phyloP scores from a whole-genome alignment of 768 basidiomycete species.

The Suillus tomentosus region DNA sequence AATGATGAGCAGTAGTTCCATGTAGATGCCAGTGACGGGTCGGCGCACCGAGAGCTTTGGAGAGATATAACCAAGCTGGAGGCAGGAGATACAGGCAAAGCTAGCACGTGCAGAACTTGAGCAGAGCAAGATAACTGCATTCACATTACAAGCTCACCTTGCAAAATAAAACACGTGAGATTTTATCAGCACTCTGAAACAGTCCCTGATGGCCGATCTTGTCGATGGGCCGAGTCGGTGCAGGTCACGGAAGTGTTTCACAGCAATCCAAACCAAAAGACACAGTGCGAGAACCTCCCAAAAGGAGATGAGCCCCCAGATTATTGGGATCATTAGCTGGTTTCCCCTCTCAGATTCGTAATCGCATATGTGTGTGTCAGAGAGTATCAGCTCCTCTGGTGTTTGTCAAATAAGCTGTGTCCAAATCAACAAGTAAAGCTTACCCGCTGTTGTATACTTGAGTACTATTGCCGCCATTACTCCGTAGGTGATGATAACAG shows the following conservation, averaged over 20 bases:
- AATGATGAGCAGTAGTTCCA: background rate
- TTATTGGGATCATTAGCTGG: background rate
- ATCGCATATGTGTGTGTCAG: background rate
- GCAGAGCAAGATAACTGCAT: background rate
- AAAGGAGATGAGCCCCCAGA: background rate
- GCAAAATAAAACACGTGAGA: background rate
- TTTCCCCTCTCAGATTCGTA: too few relatives aligned
- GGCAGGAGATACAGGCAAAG: background rate
- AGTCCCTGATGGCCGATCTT: background rate
- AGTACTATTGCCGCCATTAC: background rate
- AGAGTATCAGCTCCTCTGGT: background rate
- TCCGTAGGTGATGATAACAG: background rate
- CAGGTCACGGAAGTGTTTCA: background rate
- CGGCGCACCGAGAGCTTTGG: background rate
- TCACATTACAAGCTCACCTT: background rate
- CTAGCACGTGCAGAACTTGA: background rate
- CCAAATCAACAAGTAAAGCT: background rate
- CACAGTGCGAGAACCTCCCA: background rate
- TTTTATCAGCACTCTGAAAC: background rate
- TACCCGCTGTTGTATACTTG: background rate
- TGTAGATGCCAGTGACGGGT: background rate
- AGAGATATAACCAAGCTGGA: background rate
- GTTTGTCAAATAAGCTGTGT: background rate
- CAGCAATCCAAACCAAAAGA: background rate
- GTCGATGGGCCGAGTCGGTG: background rate